Evolutionary conservation across 176 grass and related monocot genomes (phyloP).

Genomic region (Paspalum vaginatum): DNA sequence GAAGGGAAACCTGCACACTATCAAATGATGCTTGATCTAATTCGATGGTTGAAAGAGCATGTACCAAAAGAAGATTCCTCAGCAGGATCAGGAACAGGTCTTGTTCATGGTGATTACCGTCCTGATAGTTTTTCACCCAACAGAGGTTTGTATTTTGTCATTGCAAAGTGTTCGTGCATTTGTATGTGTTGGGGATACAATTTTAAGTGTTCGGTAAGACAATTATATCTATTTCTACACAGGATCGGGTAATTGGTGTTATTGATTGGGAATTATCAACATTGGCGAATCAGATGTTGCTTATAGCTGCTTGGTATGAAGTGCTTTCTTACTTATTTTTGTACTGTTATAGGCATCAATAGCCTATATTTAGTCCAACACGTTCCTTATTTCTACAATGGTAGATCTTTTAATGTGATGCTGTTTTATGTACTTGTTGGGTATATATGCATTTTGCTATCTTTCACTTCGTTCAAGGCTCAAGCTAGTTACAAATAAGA

Average conservation of each 20-base stretch:
- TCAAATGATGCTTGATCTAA: conserved; percentile 81
- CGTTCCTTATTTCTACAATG: not conserved
- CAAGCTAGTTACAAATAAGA: not conserved
- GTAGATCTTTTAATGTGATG: not conserved
- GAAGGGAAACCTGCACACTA: conserved; percentile 78
- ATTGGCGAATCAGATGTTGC: conserved; percentile 94
- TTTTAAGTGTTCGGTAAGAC: conserved; percentile 11
- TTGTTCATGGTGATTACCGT: conserved; percentile 95
- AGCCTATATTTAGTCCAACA: not conserved
- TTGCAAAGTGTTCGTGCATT: conserved; percentile 15
- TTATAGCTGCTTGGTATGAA: conserved; percentile 72
- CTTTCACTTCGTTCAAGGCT: not conserved
- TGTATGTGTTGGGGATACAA: not conserved
- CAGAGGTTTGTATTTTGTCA: conserved; percentile 61
- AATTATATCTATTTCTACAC: conserved; percentile 28
- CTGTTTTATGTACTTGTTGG: not conserved
- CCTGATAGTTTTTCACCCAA: conserved; percentile 92
- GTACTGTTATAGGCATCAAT: not conserved
- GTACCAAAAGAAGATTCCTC: conserved; percentile 76
- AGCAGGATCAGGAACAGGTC: conserved; percentile 51
- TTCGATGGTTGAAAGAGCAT: conserved; percentile 75
- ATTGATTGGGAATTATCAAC: conserved; percentile 99
- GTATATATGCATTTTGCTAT: not conserved
- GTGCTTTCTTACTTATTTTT: conserved; percentile 6
- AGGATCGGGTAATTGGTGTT: conserved; percentile 89